phyloP scores from a whole-genome alignment of 1,284 basidiomycete species.

The Mrakiaceae sp. region DNA sequence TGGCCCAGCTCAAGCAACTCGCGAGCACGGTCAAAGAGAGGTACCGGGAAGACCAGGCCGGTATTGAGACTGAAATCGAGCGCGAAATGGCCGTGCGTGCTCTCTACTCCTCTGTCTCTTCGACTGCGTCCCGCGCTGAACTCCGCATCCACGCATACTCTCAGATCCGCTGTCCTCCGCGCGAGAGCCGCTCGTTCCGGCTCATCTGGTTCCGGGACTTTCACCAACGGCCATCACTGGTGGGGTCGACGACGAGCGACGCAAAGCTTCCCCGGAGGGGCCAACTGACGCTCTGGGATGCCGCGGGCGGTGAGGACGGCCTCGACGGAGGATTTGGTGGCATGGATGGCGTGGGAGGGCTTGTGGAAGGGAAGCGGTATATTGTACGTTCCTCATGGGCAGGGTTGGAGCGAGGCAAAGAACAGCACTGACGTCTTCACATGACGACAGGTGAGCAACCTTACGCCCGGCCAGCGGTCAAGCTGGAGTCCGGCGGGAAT shows the following conservation, averaged over 20 bases:
- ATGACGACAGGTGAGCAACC: no score
- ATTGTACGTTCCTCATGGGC: slow-evolving; percentile 40
- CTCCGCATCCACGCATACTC: neutral
- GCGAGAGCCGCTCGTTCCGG: slow-evolving; percentile 68
- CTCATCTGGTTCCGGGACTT: slow-evolving; percentile 67
- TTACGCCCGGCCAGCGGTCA: no score
- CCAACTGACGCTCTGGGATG: slow-evolving; percentile 77
- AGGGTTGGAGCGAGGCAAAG: no score
- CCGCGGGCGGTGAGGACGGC: slow-evolving; percentile 37
- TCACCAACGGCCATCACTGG: slow-evolving; percentile 19
- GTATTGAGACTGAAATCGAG: slow-evolving; percentile 49
- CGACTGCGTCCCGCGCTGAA: neutral
- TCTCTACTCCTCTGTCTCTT: neutral
- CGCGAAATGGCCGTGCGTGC: slow-evolving; percentile 52
- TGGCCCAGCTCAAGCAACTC: slow-evolving; percentile 53
- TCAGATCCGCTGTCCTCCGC: slow-evolving; percentile 59
- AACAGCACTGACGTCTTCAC: no score
- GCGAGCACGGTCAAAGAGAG: slow-evolving; percentile 39
- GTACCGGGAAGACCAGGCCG: slow-evolving; percentile 42
- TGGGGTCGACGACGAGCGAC: slow-evolving; percentile 37
- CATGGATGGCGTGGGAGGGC: slow-evolving; percentile 33
- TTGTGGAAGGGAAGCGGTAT: slow-evolving; percentile 58
- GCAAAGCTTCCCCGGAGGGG: slow-evolving; percentile 43
- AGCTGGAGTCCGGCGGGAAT: no score
- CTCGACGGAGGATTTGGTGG: neutral